Evolutionary conservation across 495 filamentous ascomycete species (phyloP).

Genomic region (Lasiosphaeria ovina): DNA sequence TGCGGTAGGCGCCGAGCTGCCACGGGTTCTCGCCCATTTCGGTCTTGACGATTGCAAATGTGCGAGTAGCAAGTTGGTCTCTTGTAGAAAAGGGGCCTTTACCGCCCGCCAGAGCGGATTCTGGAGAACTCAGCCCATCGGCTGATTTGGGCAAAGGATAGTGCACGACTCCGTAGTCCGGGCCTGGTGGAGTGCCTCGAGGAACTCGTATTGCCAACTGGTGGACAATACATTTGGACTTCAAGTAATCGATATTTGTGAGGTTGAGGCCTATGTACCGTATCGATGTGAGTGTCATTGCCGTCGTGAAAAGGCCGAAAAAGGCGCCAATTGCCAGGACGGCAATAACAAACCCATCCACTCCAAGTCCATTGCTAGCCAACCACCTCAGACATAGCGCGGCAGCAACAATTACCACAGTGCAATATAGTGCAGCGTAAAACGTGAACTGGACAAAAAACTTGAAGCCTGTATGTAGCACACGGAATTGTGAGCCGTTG

Average conservation of each 20-base stretch:
- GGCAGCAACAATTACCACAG: constrained; percentile 54
- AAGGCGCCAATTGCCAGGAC: constrained; percentile 50
- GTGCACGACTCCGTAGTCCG: constrained; percentile 38
- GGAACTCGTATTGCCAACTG: constrained; percentile 75
- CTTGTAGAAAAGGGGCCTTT: constrained; percentile 7
- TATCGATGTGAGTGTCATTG: constrained; percentile 69
- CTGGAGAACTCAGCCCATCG: constrained; percentile 13
- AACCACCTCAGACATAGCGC: constrained; percentile 33
- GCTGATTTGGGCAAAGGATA: constrained; percentile 37
- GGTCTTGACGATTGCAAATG: constrained; percentile 74
- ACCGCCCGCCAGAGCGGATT: constrained; percentile 5
- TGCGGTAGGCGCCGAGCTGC: constrained; percentile 62
- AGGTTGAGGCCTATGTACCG: constrained; percentile 68
- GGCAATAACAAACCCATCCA: constrained; percentile 40
- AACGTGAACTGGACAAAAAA: constrained; percentile 84
- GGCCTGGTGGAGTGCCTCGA: constrained; percentile 41
- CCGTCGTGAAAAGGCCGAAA: constrained; percentile 71
- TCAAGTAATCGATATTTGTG: constrained; percentile 79
- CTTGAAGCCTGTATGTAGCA: constrained; percentile 61
- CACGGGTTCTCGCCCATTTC: constrained; percentile 76
- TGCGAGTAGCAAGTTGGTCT: constrained; percentile 47
- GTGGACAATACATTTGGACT: constrained; percentile 59
- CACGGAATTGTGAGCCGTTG: background rate
- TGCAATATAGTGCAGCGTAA: constrained; percentile 68
- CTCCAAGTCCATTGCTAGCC: constrained; percentile 19